phyloP scores from a whole-genome alignment of 2,329 filamentous ascomycete species.

The Venturia asperata region DNA sequence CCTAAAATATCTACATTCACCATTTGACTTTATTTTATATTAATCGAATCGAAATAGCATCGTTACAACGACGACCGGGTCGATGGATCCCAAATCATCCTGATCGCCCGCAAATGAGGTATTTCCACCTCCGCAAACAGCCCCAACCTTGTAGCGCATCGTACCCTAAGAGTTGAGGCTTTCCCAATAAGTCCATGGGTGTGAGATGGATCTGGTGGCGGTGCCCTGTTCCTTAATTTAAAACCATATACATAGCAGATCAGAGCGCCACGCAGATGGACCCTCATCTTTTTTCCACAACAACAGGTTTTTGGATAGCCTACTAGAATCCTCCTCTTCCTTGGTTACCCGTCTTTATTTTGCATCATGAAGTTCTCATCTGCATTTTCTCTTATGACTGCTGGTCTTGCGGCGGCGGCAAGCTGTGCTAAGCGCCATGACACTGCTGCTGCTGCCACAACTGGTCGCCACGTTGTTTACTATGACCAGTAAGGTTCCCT shows the following conservation, averaged over 20 bases:
- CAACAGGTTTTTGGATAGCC: background rate
- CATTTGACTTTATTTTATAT: background rate
- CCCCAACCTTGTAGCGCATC: background rate
- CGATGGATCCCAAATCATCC: background rate
- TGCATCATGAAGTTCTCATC: background rate
- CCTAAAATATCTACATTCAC: background rate
- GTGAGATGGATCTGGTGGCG: background rate
- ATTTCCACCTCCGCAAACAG: slow-evolving; percentile 5
- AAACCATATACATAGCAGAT: background rate
- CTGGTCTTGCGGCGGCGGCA: slow-evolving; percentile 1
- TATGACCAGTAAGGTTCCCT: slow-evolving; percentile 1
- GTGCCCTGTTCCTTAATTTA: background rate
- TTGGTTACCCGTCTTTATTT: background rate
- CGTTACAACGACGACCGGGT: background rate
- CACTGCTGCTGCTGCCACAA: background rate
- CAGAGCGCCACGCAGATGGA: background rate
- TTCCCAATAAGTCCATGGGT: background rate
- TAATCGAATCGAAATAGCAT: background rate
- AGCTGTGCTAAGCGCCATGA: background rate
- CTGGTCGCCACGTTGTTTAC: background rate
- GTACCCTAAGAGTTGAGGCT: background rate
- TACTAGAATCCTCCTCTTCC: background rate
- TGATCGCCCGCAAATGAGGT: background rate
- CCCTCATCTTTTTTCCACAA: background rate
- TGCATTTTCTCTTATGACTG: background rate